These are phyloP conservation scores for Silybum marianum DNA, from an alignment of 129 eudicot genomes.

Conservation along the genomic window DNA sequence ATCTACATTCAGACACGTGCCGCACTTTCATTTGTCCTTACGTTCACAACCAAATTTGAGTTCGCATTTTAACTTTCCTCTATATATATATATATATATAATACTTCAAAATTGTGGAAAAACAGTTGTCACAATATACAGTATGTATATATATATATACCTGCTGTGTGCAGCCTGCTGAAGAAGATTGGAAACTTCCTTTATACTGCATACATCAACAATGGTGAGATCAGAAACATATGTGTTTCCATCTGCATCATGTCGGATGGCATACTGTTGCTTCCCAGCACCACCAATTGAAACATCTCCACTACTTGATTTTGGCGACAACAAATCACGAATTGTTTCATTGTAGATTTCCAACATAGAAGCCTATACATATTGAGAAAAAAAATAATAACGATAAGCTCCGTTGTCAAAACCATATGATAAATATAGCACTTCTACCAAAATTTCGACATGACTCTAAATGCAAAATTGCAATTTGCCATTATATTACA, in stretches of 20 bases:
- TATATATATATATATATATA: not conserved
- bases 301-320: constrained; percentile 36
- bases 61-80: no score
- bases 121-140: no score
- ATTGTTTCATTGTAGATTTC: constrained; percentile 72
- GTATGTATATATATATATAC: constrained; percentile 22
- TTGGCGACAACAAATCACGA: constrained; percentile 52
- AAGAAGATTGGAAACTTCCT: constrained; percentile 56
- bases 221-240: constrained; percentile 61
- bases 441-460: not conserved
- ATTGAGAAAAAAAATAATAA: not conserved
- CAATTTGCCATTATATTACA: not conserved
- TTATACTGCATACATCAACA: constrained; percentile 58
- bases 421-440: not conserved
- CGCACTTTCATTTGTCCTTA: no score
- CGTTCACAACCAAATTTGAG: no score
- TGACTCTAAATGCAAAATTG: not conserved
- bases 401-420: not conserved
- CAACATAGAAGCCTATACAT: constrained; percentile 63
- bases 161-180: constrained; percentile 72
- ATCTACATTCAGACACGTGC: no score
- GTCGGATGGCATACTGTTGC: constrained; percentile 52
- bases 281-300: constrained; percentile 43
- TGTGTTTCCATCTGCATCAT: constrained; percentile 67
- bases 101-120: no score